Base-by-base conservation (phyloP, 495 filamentous ascomycete genomes). In the Clavariopsis aquatica region DNA sequence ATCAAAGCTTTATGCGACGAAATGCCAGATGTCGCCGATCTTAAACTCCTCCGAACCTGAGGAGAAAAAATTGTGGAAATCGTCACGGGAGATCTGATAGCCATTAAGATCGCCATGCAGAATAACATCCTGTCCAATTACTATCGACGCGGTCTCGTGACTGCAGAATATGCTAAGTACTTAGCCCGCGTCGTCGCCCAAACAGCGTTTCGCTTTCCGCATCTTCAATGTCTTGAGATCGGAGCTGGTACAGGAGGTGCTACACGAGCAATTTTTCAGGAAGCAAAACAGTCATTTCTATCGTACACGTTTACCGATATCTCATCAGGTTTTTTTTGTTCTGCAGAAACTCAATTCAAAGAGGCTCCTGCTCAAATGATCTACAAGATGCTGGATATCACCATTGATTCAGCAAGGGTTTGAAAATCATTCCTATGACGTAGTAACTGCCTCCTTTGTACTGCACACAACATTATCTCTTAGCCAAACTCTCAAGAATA, bases 341-440 rank as follows among this genome's bases (percentile, higher is more conserved):
- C 36, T 9, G 66, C 66, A 6, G 10, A 6, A 0, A 36, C 55
- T 1, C 17, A 27, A 8, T 68, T 68, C 31, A 20, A 31, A 2
- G 22, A 24, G 2, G 31, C 13, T 6, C 26, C 19, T 17, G 28
- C 75, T 24, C 38, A 72, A 45, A 80, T 87, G 45, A 71, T 78
- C 0, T 69, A 60, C 51, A 60, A 52, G 8, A 22, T 15, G 10
- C 23, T 69, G 4, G 60, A 69, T 56, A 24, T 57, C 8, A 55
- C 55, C n/a, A 28, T 13, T 17, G n/a, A 41, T 22, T 54, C 61
- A 45, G 1, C 66, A 69, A 56, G 66, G 62, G 4, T 69, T 60
- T 28, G 10, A 45, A 3, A 7, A 6, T n/a, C 17, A 46, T 9
- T 66, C 68, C 0, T 69, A 65, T 26, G 66, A 69, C 23, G 9